Evolutionary conservation across 1,139 yeast genomes (phyloP).

Genomic region (Pichia sp.): DNA sequence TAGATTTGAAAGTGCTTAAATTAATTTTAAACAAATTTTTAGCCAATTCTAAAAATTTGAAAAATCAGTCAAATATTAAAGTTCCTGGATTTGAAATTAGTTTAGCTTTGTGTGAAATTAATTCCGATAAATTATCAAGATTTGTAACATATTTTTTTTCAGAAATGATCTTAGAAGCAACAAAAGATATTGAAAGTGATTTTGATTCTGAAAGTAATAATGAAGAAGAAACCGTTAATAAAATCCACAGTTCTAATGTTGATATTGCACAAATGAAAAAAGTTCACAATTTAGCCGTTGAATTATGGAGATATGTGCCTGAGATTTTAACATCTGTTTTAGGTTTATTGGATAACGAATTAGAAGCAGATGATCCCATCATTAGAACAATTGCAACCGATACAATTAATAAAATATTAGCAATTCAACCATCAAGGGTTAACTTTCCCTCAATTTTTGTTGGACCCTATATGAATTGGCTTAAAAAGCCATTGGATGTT

Average conservation of each 20-base stretch:
- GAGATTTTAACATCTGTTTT: slow-evolving; percentile 67
- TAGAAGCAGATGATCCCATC: slow-evolving; percentile 62
- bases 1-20: slow-evolving; percentile 61
- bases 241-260: not conserved
- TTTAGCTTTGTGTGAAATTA: slow-evolving; percentile 60
- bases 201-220: slow-evolving; percentile 27
- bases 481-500: slow-evolving; percentile 66
- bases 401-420: slow-evolving; percentile 64
- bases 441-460: slow-evolving; percentile 58
- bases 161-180: slow-evolving; percentile 56
- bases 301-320: slow-evolving; percentile 75
- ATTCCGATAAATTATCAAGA: slow-evolving; percentile 71
- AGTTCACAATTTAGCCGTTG: slow-evolving; percentile 57
- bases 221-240: slow-evolving; percentile 3
- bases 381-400: slow-evolving; percentile 66
- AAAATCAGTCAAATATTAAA: slow-evolving; percentile 15
- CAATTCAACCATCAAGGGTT: slow-evolving; percentile 41
- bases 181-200: slow-evolving; percentile 29
- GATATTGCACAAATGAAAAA: slow-evolving; percentile 38
- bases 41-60: slow-evolving; percentile 23
- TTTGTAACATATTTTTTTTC: slow-evolving; percentile 76
- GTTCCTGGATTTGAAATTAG: slow-evolving; percentile 63
- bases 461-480: slow-evolving; percentile 66
- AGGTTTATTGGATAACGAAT: slow-evolving; percentile 76
- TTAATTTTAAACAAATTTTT: slow-evolving; percentile 53